phyloP scores from a whole-genome alignment of 345 rosid genomes.

The Odontarrhena argentea region DNA sequence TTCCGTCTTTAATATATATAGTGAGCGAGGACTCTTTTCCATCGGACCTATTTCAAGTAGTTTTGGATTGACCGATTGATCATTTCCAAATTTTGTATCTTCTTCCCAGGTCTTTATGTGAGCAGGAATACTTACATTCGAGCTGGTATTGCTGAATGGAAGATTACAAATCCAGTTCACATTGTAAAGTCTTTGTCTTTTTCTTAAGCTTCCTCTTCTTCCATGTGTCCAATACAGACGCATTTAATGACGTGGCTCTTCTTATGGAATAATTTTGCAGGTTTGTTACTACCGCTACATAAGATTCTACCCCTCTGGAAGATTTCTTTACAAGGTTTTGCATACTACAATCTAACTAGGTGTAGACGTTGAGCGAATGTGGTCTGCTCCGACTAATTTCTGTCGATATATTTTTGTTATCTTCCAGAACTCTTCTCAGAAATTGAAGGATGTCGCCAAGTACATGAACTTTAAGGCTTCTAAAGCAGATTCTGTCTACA shows the following conservation, averaged over 20 bases:
- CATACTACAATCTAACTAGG: neutral
- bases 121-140: constrained; percentile 94
- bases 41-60: neutral
- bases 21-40: too few species aligned
- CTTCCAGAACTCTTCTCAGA: constrained; percentile 81
- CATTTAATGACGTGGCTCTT: constrained; percentile 12
- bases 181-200: constrained; percentile 53
- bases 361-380: constrained; percentile 16
- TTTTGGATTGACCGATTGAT: neutral
- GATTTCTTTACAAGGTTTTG: constrained; percentile 86
- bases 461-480: constrained; percentile 77
- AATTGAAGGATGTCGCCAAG: constrained; percentile 82
- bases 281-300: constrained; percentile 92
- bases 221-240: constrained; percentile 11
- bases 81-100: constrained; percentile 25
- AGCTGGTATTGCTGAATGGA: constrained; percentile 91
- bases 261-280: constrained; percentile 43
- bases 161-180: constrained; percentile 90
- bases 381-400: neutral
- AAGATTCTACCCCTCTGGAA: constrained; percentile 87
- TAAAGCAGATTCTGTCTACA: constrained; percentile 67
- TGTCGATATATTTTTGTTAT: neutral
- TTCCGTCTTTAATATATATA: too few species aligned
- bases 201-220: constrained; percentile 6
- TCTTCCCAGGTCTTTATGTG: constrained; percentile 75